Percentiles rank a stretch among this genome's conserved stretches.
Evolutionary conservation across 2,329 filamentous ascomycete genomes (phyloP).

Genomic region (Colletotrichum brevisporum): DNA sequence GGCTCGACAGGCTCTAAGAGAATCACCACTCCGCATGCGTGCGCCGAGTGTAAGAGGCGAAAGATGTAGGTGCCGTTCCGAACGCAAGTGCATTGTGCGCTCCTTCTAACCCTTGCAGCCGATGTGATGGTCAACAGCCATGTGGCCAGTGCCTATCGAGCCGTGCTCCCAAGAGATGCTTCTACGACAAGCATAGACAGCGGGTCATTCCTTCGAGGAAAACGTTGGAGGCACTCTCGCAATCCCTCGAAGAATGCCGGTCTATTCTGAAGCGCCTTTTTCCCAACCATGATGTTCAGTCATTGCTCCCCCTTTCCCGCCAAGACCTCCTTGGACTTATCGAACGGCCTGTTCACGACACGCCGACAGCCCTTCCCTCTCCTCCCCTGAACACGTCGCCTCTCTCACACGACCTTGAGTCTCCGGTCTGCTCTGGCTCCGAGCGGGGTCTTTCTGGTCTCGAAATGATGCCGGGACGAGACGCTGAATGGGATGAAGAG

Average conservation of each 20-base stretch:
- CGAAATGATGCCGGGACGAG: constrained; percentile 77
- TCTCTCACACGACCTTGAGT: constrained; percentile 62
- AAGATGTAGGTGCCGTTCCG: constrained; percentile 72
- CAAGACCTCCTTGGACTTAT: constrained; percentile 72
- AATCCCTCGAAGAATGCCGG: constrained; percentile 76
- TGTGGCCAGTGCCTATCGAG: constrained; percentile 88
- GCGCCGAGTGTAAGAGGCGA: constrained; percentile 82
- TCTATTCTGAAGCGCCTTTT: constrained; percentile 74
- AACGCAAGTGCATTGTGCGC: background rate
- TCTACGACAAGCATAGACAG: constrained; percentile 85
- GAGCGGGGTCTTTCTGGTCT: constrained; percentile 66
- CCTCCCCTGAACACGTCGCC: constrained; percentile 67
- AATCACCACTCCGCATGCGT: constrained; percentile 74
- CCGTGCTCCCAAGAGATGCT: constrained; percentile 82
- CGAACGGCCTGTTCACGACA: constrained; percentile 60
- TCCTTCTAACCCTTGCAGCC: constrained; percentile 55
- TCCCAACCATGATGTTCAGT: constrained; percentile 68
- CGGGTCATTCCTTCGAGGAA: constrained; percentile 83
- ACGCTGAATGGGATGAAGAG: constrained; percentile 78
- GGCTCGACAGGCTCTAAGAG: constrained; percentile 59
- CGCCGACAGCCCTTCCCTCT: constrained; percentile 61
- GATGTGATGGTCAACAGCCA: constrained; percentile 85
- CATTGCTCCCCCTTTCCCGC: constrained; percentile 67
- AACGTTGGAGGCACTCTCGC: constrained; percentile 76
- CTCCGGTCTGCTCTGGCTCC: constrained; percentile 63